Conservation (phyloP, 2,329 filamentous ascomycete genomes). For the Aureobasidium mangrovei region DNA sequence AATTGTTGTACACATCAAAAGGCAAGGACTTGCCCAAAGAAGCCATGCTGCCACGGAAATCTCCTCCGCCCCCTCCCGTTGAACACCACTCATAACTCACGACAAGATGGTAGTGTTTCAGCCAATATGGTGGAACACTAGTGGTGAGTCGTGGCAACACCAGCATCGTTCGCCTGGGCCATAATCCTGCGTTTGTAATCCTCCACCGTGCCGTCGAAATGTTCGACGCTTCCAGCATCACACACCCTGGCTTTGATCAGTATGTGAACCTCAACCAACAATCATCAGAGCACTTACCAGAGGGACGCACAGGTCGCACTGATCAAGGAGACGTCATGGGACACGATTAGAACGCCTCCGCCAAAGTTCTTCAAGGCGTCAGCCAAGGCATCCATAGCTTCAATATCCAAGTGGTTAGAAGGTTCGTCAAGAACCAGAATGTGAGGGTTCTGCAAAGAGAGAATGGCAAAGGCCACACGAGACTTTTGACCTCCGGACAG, state of each 20-base stretch:
- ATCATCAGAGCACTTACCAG: too few relatives aligned
- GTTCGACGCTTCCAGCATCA: constrained; percentile 85
- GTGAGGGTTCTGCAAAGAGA: constrained; percentile 88
- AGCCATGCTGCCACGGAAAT: too few relatives aligned
- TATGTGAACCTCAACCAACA: too few relatives aligned
- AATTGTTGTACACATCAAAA: too few relatives aligned
- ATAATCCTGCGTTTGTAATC: constrained; percentile 96
- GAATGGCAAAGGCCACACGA: constrained; percentile 93
- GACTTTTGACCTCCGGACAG: constrained; percentile 97
- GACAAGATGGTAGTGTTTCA: too few relatives aligned
- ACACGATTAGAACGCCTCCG: constrained; percentile 96
- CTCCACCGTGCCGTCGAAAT: constrained; percentile 91
- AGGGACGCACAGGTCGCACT: too few relatives aligned
- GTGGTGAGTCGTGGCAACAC: constrained; percentile 58
- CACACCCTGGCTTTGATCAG: constrained; percentile 82
- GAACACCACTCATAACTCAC: too few relatives aligned
- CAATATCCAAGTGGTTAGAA: constrained; percentile 97
- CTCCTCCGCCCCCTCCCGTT: too few relatives aligned
- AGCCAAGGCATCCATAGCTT: constrained; percentile 93
- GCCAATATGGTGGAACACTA: constrained; percentile 14
- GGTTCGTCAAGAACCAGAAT: constrained; percentile 97
- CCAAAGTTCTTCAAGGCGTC: constrained; percentile 78
- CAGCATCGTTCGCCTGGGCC: constrained; percentile 77
- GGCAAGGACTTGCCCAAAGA: too few relatives aligned
- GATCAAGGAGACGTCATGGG: constrained; percentile 25